Evolutionary conservation across 2,329 filamentous ascomycete genomes (phyloP).

Genomic region (Hypoxylon sp.): DNA sequence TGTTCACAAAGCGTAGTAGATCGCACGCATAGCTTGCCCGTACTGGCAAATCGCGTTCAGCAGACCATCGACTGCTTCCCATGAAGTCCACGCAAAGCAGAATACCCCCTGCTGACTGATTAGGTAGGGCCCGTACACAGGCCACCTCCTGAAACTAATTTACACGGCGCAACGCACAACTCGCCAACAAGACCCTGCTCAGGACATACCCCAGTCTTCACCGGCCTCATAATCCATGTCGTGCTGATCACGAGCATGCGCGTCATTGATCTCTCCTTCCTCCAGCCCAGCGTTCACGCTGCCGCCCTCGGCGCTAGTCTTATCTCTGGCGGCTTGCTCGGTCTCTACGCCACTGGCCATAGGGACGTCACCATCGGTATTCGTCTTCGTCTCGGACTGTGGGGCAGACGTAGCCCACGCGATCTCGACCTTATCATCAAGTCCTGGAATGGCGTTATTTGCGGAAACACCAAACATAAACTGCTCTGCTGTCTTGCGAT

Average conservation of each 20-base stretch:
- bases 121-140: neutral
- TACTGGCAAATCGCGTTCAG: neutral
- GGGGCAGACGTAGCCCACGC: conserved; percentile 68
- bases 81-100: neutral
- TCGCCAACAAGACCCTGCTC: conserved; percentile 17
- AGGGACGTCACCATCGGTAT: conserved; percentile 41
- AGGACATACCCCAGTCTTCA: conserved; percentile 49
- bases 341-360: conserved; percentile 47
- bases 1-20: neutral
- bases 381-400: conserved; percentile 37
- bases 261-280: conserved; percentile 50
- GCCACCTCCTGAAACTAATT: conserved; percentile 3
- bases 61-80: neutral
- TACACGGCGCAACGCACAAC: neutral
- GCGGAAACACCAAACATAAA: conserved; percentile 70
- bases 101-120: conserved; percentile 1
- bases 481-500: conserved; percentile 79
- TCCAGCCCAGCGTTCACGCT: conserved; percentile 44
- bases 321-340: conserved; percentile 45
- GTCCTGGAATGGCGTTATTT: conserved; percentile 71
- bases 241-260: conserved; percentile 47
- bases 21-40: neutral
- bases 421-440: conserved; percentile 74
- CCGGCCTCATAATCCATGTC: conserved; percentile 56
- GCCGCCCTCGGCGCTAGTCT: conserved; percentile 40